Conservation (phyloP, 257 asterid species). For the Fraxinus pennsylvanica region DNA sequence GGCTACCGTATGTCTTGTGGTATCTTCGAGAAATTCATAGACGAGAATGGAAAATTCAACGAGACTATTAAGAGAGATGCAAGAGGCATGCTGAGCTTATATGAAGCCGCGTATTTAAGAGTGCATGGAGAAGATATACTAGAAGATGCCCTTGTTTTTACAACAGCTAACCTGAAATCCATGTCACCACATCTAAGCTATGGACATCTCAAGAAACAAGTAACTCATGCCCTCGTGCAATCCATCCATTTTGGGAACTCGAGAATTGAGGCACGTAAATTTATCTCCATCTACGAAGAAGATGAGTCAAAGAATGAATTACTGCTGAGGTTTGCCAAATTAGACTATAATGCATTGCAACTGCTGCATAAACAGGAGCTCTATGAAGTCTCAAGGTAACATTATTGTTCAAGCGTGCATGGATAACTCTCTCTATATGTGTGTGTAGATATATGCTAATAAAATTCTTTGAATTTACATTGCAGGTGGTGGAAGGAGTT, state of each 20-base stretch:
- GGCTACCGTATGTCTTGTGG: background rate
- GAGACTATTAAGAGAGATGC: background rate
- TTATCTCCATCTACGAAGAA: background rate
- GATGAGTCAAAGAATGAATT: background rate
- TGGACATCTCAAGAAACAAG: background rate
- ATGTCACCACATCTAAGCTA: background rate
- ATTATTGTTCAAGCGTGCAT: no score
- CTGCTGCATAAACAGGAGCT: background rate
- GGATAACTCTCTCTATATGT: no score
- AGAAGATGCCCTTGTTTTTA: background rate
- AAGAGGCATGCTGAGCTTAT: background rate
- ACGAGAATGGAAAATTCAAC: background rate
- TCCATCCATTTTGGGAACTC: background rate
- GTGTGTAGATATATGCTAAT: no score
- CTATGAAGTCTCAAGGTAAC: background rate
- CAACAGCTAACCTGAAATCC: background rate
- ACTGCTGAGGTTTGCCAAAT: background rate
- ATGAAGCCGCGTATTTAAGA: background rate
- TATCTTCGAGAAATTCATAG: background rate
- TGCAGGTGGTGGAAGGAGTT: background rate
- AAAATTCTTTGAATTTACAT: no score
- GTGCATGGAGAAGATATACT: background rate
- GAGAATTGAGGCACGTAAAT: background rate
- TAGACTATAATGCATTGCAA: background rate
- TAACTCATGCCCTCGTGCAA: background rate